Conservation (phyloP, 768 basidiomycete genomes). For the Boletus tylopilopsis region DNA sequence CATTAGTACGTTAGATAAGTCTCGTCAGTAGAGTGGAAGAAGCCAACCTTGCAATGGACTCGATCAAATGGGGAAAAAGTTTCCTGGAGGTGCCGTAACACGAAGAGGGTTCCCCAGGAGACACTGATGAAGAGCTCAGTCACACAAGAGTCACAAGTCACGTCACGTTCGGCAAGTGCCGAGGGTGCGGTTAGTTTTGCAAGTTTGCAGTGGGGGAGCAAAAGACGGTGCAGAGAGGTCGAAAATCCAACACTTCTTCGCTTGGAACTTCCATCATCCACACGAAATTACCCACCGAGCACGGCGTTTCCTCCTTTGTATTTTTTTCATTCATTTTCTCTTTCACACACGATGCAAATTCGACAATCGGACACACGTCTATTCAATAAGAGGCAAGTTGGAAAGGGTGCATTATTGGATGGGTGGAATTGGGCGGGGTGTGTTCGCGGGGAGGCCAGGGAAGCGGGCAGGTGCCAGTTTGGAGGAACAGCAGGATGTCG, state of each 20-base stretch:
- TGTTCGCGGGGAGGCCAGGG: constrained; percentile 16
- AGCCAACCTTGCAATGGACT: too few relatives aligned
- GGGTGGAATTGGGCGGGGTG: constrained; percentile 4
- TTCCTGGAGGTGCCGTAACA: constrained; percentile 22
- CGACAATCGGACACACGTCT: background rate
- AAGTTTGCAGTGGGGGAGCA: constrained; percentile 22
- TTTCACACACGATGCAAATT: background rate
- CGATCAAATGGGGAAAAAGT: constrained; percentile 15
- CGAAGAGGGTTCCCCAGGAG: background rate
- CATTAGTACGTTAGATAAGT: constrained; percentile 15
- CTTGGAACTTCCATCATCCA: constrained; percentile 33
- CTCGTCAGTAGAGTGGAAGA: constrained; percentile 13
- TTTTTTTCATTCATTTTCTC: constrained; percentile 8
- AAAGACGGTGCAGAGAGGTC: constrained; percentile 17
- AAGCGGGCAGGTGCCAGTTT: constrained; percentile 24
- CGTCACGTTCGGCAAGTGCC: constrained; percentile 27
- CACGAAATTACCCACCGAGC: constrained; percentile 10
- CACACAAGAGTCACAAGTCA: constrained; percentile 15
- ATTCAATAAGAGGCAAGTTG: background rate
- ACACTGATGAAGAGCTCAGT: background rate
- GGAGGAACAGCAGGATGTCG: constrained; percentile 20
- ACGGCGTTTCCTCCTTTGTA: background rate
- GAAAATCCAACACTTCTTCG: constrained; percentile 30
- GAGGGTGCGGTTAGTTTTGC: constrained; percentile 17
- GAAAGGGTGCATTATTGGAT: background rate